These are phyloP conservation scores for Fusarium verrucosum DNA, from an alignment of 2,329 filamentous ascomycete genomes.

Conservation along the genomic window DNA sequence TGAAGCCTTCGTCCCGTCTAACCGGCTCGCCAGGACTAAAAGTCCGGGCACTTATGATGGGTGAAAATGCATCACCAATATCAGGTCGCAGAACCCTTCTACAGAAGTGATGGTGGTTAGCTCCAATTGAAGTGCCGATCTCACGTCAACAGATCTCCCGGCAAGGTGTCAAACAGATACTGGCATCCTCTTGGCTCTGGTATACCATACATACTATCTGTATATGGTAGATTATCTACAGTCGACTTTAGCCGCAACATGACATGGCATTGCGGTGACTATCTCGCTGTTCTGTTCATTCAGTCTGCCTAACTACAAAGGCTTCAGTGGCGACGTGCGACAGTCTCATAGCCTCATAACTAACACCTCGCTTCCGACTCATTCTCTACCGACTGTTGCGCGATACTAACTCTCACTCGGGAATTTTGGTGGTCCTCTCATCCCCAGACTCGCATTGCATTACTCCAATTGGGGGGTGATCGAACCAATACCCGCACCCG, in stretches of 20 bases:
- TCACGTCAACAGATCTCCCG: slow-evolving; percentile 28
- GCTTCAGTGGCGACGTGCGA: not conserved
- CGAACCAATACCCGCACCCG: slow-evolving; percentile 41
- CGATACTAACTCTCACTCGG: slow-evolving; percentile 5
- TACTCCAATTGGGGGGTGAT: slow-evolving; percentile 37
- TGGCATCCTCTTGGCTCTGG: slow-evolving; percentile 1
- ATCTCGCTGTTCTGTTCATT: not conserved
- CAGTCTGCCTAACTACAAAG: not conserved
- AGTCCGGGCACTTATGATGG: not conserved
- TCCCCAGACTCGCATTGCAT: slow-evolving; percentile 32
- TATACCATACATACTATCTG: not conserved
- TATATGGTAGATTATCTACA: not conserved
- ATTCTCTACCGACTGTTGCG: slow-evolving; percentile 21
- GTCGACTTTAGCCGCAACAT: not conserved
- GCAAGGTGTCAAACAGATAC: slow-evolving; percentile 14
- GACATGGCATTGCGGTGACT: not conserved
- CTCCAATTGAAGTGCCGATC: slow-evolving; percentile 34
- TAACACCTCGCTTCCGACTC: slow-evolving; percentile 2
- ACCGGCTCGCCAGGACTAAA: slow-evolving; percentile 19
- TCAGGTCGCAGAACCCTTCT: not conserved
- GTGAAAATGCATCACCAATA: slow-evolving; percentile 11
- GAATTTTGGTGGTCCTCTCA: slow-evolving; percentile 10
- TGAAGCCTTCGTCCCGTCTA: slow-evolving; percentile 26
- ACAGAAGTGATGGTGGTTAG: slow-evolving; percentile 4
- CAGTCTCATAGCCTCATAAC: not conserved